Evolutionary conservation across 345 rosid genomes (phyloP), one percentile per base, ranked within the genome.

Genomic region (Salix viminalis): DNA sequence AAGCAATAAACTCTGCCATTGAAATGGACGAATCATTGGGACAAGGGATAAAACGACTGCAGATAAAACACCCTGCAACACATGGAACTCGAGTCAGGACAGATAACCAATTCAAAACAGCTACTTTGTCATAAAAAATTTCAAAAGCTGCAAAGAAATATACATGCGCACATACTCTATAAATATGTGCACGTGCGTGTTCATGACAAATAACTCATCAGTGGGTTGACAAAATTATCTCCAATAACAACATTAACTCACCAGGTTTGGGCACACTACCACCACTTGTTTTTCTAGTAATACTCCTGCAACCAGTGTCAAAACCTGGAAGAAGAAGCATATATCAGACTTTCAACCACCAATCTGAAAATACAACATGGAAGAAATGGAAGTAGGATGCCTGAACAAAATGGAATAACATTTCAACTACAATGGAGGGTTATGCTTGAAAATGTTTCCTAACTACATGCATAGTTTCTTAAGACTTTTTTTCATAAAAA

Each of bases 1-100:
- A 84, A 96, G 93, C 76, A 94, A 85, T 82, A 96, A 85, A 85
- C 98, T 94, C 87, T 96, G 99, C 99, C 99, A 96, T 76, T 91
- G 94, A 89, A 93, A 96, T 36, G 99, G 99, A 15, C 88, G 88
- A 85, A 94, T 96, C 88, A 96, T 80, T 71, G 99, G 97, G 80
- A 88, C 82, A 75, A 94, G 85, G 77, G 99, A 96, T 70, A 94
- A 81, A 69, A 91, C 95, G 64, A 86, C 76, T 78, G 99, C 97
- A 48, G 99, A 94, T 74, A 96, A 81, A 80, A 96, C 87, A 84
- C 99, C 99, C 99, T 96, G 92, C 85, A 87, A 39, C 14, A 32
- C 32, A 69, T 19, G 18, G 72, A 83, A 81, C 24, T 72, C 7
- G 69, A 32, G 67, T 81, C 28, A 46, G 64, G 48, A 37, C 36